Percentiles rank a stretch among this genome's conserved stretches.
Evolutionary conservation across 352 stramenopile genomes (phyloP).

Genomic region (Globisporangium polare): DNA sequence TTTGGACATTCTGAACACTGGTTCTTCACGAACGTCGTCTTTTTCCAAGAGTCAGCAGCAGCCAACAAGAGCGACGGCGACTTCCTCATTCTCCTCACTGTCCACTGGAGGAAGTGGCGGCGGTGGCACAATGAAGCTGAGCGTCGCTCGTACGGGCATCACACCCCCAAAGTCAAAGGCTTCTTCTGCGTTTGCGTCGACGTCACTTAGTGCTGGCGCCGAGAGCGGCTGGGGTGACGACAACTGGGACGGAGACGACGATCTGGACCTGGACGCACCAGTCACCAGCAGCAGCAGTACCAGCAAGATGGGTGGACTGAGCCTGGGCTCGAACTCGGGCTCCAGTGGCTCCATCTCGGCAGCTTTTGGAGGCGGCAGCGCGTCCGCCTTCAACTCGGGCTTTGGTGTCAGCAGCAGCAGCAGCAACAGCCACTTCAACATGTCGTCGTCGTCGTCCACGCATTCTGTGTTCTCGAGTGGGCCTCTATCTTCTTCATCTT

Average conservation of each 20-base stretch:
- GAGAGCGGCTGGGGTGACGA: conserved; percentile 57
- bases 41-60: conserved; percentile 8
- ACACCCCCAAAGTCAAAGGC: conserved; percentile 16
- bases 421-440: conserved; percentile 6
- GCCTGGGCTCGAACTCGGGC: conserved; percentile 6
- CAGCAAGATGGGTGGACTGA: conserved; percentile 4
- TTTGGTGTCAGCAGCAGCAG: conserved; percentile 11
- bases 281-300: conserved; percentile 1
- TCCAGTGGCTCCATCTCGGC: background rate
- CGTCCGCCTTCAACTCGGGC: conserved; percentile 9
- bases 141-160: conserved; percentile 26
- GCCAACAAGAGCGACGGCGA: conserved; percentile 7
- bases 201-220: conserved; percentile 22
- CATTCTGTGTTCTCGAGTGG: conserved; percentile 15
- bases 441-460: conserved; percentile 13
- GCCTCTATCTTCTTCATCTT: background rate
- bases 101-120: conserved; percentile 3
- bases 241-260: conserved; percentile 60
- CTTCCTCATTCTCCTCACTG: conserved; percentile 32
- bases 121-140: conserved; percentile 46
- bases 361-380: conserved; percentile 14
- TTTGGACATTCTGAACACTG: conserved; percentile 40
- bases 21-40: conserved; percentile 24
- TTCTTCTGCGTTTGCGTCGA: conserved; percentile 22
- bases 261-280: conserved; percentile 30